Evolutionary conservation across 1,284 basidiomycete species (phyloP).

Genomic region (Ganoderma multipileum): DNA sequence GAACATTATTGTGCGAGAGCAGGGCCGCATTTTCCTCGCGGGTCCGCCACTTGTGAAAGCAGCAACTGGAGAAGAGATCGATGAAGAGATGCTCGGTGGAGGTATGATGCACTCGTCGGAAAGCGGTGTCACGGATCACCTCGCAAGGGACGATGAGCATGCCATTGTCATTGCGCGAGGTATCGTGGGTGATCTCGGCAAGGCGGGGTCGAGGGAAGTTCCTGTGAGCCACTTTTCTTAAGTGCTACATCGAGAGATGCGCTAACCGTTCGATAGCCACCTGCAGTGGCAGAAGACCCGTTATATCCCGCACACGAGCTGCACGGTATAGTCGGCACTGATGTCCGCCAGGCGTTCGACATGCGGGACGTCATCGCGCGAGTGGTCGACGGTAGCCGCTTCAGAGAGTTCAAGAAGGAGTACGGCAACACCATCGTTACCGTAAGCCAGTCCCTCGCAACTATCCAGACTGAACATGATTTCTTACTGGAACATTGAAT

Average conservation of each 20-base stretch:
- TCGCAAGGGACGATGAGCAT: slow-evolving; percentile 89
- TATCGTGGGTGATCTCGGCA: slow-evolving; percentile 83
- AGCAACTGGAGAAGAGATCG: slow-evolving; percentile 92
- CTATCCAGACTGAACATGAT: background rate
- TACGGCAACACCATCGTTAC: slow-evolving; percentile 93
- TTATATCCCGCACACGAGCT: slow-evolving; percentile 84
- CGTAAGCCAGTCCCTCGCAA: slow-evolving; percentile 50
- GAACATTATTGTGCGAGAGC: slow-evolving; percentile 93
- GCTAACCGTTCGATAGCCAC: slow-evolving; percentile 50
- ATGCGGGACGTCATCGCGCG: slow-evolving; percentile 94
- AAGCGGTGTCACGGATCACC: slow-evolving; percentile 93
- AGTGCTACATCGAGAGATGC: background rate
- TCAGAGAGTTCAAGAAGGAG: slow-evolving; percentile 96
- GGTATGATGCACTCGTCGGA: slow-evolving; percentile 95
- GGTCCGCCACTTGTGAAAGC: slow-evolving; percentile 96
- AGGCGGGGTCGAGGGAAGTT: slow-evolving; percentile 55
- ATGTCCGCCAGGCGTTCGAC: slow-evolving; percentile 88
- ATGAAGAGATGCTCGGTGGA: slow-evolving; percentile 91
- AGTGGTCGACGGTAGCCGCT: slow-evolving; percentile 89
- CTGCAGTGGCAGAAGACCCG: slow-evolving; percentile 70
- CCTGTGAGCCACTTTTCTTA: slow-evolving; percentile 47
- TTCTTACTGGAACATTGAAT: too few relatives aligned
- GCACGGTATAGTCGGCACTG: slow-evolving; percentile 91
- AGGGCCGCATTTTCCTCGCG: slow-evolving; percentile 95
- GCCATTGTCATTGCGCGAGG: slow-evolving; percentile 86